These are phyloP conservation scores for Blastomyces parvus DNA, from an alignment of 2,329 filamentous ascomycete species.

Conservation along the genomic window DNA sequence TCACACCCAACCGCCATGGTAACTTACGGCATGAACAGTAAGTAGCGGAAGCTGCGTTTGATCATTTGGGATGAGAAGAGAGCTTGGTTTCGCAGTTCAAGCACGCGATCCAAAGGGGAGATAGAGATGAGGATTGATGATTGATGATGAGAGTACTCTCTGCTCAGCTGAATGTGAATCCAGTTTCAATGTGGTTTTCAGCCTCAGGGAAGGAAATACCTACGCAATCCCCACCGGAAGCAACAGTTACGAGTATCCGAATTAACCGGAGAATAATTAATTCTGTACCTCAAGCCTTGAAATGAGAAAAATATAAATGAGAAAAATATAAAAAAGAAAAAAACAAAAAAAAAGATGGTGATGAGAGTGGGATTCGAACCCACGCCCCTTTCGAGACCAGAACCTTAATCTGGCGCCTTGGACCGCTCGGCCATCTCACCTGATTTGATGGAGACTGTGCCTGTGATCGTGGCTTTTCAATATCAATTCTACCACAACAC, in stretches of 20 bases:
- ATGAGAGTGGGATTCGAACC: conserved; percentile 5
- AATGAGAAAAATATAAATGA: too few species aligned
- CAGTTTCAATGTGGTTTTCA: not conserved
- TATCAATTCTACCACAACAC: too few species aligned
- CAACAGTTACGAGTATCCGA: too few species aligned
- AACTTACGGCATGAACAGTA: too few species aligned
- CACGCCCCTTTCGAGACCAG: conserved; percentile 6
- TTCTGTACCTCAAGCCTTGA: too few species aligned
- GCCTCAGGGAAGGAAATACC: not conserved
- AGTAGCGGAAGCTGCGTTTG: not conserved
- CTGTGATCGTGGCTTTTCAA: too few species aligned
- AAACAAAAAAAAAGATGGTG: not conserved
- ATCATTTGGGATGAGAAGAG: not conserved
- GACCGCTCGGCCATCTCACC: conserved; percentile 5
- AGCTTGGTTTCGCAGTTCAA: not conserved
- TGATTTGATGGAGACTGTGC: too few species aligned
- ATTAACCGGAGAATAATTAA: too few species aligned
- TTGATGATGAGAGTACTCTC: too few species aligned
- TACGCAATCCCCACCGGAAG: too few species aligned
- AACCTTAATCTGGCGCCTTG: conserved; percentile 6
- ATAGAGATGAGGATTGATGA: too few species aligned
- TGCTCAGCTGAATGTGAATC: not conserved
- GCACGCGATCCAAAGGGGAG: not conserved
- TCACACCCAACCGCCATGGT: not conserved
- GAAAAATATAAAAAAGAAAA: too few species aligned